Percentiles rank a stretch among this genome's conserved stretches.
phyloP scores from a whole-genome alignment of 2,329 filamentous ascomycete species.

The Penicillium sp. region DNA sequence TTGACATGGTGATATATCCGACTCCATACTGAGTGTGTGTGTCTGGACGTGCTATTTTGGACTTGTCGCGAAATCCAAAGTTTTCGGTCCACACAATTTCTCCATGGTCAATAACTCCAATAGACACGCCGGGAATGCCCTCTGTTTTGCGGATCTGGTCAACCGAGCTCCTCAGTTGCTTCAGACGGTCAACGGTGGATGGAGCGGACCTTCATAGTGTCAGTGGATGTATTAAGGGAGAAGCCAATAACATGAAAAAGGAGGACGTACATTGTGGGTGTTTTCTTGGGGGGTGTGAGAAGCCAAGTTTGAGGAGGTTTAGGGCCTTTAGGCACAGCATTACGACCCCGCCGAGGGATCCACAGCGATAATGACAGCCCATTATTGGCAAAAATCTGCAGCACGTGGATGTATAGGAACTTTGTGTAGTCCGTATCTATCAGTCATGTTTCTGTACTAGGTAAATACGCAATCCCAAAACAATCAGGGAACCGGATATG shows the following conservation, averaged over 20 bases:
- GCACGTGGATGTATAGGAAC: no score
- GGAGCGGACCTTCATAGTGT: background rate
- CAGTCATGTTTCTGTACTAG: no score
- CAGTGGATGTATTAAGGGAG: background rate
- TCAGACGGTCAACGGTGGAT: background rate
- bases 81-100: background rate
- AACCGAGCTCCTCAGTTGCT: background rate
- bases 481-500: background rate
- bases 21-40: slow-evolving; percentile 2
- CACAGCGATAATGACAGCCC: no score
- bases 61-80: background rate
- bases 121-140: background rate
- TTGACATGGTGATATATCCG: background rate
- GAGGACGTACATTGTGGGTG: background rate
- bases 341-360: background rate
- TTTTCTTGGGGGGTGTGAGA: background rate
- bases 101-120: slow-evolving; percentile 1
- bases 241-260: no score
- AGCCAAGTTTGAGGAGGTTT: background rate
- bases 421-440: no score
- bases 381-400: no score
- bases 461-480: no score
- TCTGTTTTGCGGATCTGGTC: background rate
- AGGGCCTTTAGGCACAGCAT: background rate
- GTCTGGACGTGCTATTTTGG: background rate